phyloP scores from a whole-genome alignment of 129 eudicot species.

The Dittrichia graveolens region DNA sequence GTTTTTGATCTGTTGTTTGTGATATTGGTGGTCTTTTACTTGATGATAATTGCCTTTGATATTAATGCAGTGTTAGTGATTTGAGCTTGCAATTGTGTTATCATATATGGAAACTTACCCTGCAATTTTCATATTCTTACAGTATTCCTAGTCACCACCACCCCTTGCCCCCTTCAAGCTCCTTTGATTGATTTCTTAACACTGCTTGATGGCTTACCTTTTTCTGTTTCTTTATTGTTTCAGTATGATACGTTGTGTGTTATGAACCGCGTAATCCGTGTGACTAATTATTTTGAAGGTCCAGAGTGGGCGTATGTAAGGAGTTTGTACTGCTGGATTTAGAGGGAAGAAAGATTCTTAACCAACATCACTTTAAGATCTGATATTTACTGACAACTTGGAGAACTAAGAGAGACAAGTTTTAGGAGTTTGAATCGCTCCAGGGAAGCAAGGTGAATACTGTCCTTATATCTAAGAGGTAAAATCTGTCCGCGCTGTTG shows the following conservation, averaged over 20 bases:
- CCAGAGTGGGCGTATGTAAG: not conserved
- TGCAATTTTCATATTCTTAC: too few relatives aligned
- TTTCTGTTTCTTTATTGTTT: not conserved
- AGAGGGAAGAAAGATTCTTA: not conserved
- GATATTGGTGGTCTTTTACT: not conserved
- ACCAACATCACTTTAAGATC: not conserved
- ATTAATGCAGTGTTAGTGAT: constrained; percentile 6
- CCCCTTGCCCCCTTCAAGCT: too few relatives aligned
- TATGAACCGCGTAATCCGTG: not conserved
- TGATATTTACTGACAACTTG: constrained; percentile 1
- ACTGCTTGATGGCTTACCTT: too few relatives aligned
- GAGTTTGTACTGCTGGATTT: not conserved
- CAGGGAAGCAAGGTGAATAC: constrained; percentile 47
- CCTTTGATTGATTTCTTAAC: too few relatives aligned
- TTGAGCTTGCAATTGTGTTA: not conserved
- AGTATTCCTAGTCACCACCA: too few relatives aligned
- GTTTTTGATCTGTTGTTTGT: not conserved
- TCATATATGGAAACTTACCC: not conserved
- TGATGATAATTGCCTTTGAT: constrained; percentile 2
- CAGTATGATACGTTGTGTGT: constrained; percentile 10
- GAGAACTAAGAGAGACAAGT: constrained; percentile 29
- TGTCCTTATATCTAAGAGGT: too few relatives aligned
- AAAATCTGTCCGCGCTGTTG: constrained; percentile 31
- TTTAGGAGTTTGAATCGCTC: constrained; percentile 56
- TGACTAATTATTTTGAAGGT: constrained; percentile 13